Base-by-base conservation (phyloP, 2,329 filamentous ascomycete genomes). In the Spiromastix sp. region DNA sequence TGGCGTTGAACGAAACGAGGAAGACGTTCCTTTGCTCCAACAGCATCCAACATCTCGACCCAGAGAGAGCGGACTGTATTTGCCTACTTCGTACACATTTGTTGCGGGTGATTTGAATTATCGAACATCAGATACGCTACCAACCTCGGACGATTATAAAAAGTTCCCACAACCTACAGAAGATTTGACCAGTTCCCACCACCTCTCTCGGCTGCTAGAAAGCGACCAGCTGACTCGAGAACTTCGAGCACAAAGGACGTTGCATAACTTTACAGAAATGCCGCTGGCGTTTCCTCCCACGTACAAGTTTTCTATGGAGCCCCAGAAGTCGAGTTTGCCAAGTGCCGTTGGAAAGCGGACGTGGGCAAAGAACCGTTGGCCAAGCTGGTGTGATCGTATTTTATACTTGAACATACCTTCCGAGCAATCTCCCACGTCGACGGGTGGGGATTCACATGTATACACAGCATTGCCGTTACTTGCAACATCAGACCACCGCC, bases 51-150 rank as follows among this genome's bases (percentile, higher is more conserved):
- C 70, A 47, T 10, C 48, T 41, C 30, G 50, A 37, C 22, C 45
- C 44, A 44, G 43, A 6, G 40, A 48, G n/a, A 44, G 39, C 4
- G 56, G 60, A 15, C 74, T 96, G 37, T 95, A 87, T 64, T 75
- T 73, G 32, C 76, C 84, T 1, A 72, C 70, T 3, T 78, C 78
- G 3, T 78, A 93, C 55, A 67, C 95, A 1, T 93, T 96, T 55
- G 68, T 96, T 30, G 81, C 80, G 0, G 91, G 91, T 16, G 91
- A 98, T 57, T 71, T 98, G 41, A 98, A 98, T 66, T 98, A 98
- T 61, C 81, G 91, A 46, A 93, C 89, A 12, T 76, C 79, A 5
- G 71, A 77, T 42, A 70, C 68, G 1, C 64, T 71, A 0, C 86
- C 87, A 1, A 63, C 67, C 0, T 64, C 71, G 1, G 60, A 67